Conservation (phyloP, 1,284 basidiomycete species). For the Ustilago shanxiensis region DNA sequence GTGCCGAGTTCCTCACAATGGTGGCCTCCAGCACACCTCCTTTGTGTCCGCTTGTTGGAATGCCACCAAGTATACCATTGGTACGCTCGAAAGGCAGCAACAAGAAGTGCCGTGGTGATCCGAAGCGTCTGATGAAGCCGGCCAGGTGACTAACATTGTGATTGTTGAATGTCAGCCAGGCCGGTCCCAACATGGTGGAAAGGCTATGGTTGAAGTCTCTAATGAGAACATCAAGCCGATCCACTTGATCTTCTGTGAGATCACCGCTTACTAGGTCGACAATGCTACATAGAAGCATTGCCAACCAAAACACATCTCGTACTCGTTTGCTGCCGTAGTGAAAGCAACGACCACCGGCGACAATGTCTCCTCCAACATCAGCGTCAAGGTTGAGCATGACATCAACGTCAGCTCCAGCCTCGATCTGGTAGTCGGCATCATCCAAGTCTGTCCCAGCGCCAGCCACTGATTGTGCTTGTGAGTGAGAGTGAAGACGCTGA, state of each 20-base stretch:
- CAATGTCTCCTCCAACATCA: no score
- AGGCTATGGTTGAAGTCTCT: slow-evolving; percentile 5
- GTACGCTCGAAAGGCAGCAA: slow-evolving; percentile 7
- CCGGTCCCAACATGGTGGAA: slow-evolving; percentile 7
- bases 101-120: slow-evolving; percentile 3
- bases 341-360: no score
- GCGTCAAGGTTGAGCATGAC: no score
- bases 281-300: slow-evolving; percentile 4
- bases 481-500: no score
- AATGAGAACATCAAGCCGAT: slow-evolving; percentile 1
- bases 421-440: no score
- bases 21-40: not conserved
- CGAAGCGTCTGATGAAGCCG: slow-evolving; percentile 2
- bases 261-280: not conserved
- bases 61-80: slow-evolving; percentile 5
- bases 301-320: not conserved
- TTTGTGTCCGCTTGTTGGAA: not conserved
- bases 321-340: not conserved
- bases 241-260: not conserved
- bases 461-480: no score
- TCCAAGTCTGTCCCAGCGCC: no score
- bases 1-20: not conserved
- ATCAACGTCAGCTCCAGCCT: no score
- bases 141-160: slow-evolving; percentile 8
- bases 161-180: slow-evolving; percentile 17